Base-by-base conservation (phyloP, 306 rosid genomes). In the Quercus parvula region DNA sequence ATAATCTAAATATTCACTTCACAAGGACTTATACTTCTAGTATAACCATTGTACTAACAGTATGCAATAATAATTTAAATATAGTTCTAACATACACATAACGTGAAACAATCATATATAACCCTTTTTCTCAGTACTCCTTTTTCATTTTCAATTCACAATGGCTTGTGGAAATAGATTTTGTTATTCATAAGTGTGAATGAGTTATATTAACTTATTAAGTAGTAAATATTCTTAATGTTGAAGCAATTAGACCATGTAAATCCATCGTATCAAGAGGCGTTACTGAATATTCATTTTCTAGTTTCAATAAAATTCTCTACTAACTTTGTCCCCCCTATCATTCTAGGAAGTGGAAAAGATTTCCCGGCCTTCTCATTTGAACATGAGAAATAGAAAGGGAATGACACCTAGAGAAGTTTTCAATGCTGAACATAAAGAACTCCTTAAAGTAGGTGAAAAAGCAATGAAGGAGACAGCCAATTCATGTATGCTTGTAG, bases 401-500 rank as follows among this genome's bases (percentile, higher is more conserved):
- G 80, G 66, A 4, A 17, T 3, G 64, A 81, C 77, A 30, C 66
- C 84, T 1, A 28, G 3, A 2, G 76, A 81, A 2, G 2, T 57
- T 8, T 75, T 75, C 71, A 2, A 18, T 30, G 22, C 6, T 0
- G 15, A 24, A 0, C 84, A 81, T 51, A n/a, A 15, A n/a, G 1
- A 12, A 1, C 44, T 81, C 44, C 59, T 52, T 0, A 1, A 41
- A 8, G 44, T 12, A 4, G 71, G 33, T 0, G 33, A 68, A 44
- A 3, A 1, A 1, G 5, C 25, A 5, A 69, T 22, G 2, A 75
- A 67, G 56, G 71, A 4, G 30, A 69, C 19, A 28, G 56, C 71
- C 5, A 57, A 75, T 75, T 78, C 25, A 41, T 28, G 71, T 75
- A 81, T 81, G 84, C 19, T 81, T 28, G 71, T 81, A 49, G 75